Percentiles rank a stretch among this genome's conserved stretches.
These are phyloP conservation scores for Metschnikowia orientalis DNA, from an alignment of 805 yeast genomes.

Conservation along the genomic window DNA sequence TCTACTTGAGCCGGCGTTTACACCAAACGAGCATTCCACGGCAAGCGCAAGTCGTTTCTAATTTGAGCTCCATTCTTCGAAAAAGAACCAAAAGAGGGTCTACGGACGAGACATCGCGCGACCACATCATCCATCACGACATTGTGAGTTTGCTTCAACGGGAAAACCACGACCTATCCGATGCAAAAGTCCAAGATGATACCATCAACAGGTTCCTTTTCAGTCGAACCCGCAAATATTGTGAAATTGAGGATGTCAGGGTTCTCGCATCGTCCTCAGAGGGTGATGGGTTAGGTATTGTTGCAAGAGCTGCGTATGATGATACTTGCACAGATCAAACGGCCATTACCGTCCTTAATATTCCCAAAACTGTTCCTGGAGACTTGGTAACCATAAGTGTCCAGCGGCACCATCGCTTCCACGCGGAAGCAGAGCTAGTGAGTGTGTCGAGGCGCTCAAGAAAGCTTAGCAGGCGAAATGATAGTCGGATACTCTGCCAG, in stretches of 20 bases:
- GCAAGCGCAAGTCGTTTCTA: too few relatives aligned
- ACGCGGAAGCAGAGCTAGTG: conserved; percentile 29
- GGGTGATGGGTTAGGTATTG: conserved; percentile 36
- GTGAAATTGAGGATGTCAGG: conserved; percentile 15
- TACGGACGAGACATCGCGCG: conserved; percentile 25
- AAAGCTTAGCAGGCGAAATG: conserved; percentile 19
- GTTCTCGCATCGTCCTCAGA: conserved; percentile 28
- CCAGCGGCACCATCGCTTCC: conserved; percentile 26
- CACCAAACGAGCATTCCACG: too few relatives aligned
- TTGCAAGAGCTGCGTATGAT: conserved; percentile 20
- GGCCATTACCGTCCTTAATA: conserved; percentile 21
- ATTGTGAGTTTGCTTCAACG: conserved; percentile 19
- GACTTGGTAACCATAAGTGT: conserved; percentile 30
- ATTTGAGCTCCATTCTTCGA: background rate
- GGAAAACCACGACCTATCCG: conserved; percentile 11
- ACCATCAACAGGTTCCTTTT: conserved; percentile 24
- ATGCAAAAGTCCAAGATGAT: conserved; percentile 19
- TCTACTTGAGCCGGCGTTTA: too few relatives aligned
- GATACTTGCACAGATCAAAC: conserved; percentile 7
- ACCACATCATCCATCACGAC: conserved; percentile 24
- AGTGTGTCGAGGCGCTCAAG: conserved; percentile 14
- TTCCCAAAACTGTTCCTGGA: conserved; percentile 40
- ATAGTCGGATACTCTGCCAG: conserved; percentile 27
- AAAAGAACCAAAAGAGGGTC: conserved; percentile 31
- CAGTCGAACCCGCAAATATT: conserved; percentile 14